Evolutionary conservation across 805 yeast genomes (phyloP), one percentile per base, ranked within the genome.

Genomic region (Monosporozyma unispora): DNA sequence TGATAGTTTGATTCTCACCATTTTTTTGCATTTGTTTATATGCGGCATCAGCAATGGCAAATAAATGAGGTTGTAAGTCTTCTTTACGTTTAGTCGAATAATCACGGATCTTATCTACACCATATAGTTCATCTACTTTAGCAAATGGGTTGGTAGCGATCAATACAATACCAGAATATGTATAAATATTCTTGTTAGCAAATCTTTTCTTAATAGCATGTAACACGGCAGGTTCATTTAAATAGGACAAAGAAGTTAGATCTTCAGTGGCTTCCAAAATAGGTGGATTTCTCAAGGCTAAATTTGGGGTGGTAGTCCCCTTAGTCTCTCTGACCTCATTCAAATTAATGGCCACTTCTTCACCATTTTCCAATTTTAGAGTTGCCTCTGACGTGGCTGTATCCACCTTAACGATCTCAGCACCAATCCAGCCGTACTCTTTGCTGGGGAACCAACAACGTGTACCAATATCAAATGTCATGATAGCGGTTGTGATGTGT

Each of bases 31-130:
- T 93, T 67, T 95, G 85, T 61, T 96, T 77, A 65, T 89, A 90
- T 4, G 99, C 97, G 60, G 93, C 97, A 66, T 90, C 97, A 21
- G 99, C 98, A 61, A 91, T 91, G 45, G 97, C 96, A 68, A 91
- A 91, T 63, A 91, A 73, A 73, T 91, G 99, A 2, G 99, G 99
- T 59, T 90, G 98, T 54, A 89, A 78, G 63, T 90, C 97, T 27
- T 96, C 98, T 62, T 96, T 78, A 61, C 84, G 80, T 3, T 41
- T 28, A 61, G 84, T 86, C 3, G 96, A 87, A 64, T 91, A 91
- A 18, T 95, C 90, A 67, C 89, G 96, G 49, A 91, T 88, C 66
- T 90, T 86, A 57, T 90, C 96, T 40, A 84, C 85, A 6, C 96
- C 82, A 67, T 91, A 91, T 41, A 91, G 74, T 59, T 87, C 89